phyloP scores from a whole-genome alignment of 164 flowering plant genomes.

The Dillenia turbinata region DNA sequence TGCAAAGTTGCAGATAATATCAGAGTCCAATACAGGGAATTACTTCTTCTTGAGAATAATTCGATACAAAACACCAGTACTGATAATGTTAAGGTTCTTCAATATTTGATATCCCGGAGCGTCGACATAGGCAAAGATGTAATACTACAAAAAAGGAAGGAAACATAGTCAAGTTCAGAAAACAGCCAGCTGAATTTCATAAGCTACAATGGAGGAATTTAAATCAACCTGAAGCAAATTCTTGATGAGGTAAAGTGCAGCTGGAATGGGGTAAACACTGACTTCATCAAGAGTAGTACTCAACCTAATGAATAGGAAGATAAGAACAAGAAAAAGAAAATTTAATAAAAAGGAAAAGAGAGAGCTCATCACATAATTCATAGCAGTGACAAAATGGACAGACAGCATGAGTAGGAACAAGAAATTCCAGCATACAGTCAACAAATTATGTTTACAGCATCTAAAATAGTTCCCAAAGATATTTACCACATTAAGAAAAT shows the following conservation, averaged over 20 bases:
- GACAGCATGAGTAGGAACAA: too few relatives aligned
- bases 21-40: constrained; percentile 12
- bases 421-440: too few relatives aligned
- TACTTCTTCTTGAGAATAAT: constrained; percentile 91
- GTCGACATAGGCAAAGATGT: constrained; percentile 97
- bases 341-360: background rate
- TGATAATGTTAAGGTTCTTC: constrained; percentile 91
- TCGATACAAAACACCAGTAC: constrained; percentile 89
- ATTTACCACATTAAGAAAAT: too few relatives aligned
- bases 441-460: too few relatives aligned
- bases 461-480: too few relatives aligned
- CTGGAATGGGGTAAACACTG: constrained; percentile 88
- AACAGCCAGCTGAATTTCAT: too few relatives aligned
- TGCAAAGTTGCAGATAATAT: too few relatives aligned
- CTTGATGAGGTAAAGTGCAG: constrained; percentile 88
- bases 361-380: background rate
- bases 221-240: constrained; percentile 81
- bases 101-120: constrained; percentile 98
- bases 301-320: constrained; percentile 45
- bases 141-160: constrained; percentile 56
- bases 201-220: constrained; percentile 1
- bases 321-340: constrained; percentile 4
- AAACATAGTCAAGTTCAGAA: constrained; percentile 1
- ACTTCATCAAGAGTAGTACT: constrained; percentile 89
- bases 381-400: too few relatives aligned